phyloP scores from a whole-genome alignment of 345 rosid species.

The Kandelia obovata region DNA sequence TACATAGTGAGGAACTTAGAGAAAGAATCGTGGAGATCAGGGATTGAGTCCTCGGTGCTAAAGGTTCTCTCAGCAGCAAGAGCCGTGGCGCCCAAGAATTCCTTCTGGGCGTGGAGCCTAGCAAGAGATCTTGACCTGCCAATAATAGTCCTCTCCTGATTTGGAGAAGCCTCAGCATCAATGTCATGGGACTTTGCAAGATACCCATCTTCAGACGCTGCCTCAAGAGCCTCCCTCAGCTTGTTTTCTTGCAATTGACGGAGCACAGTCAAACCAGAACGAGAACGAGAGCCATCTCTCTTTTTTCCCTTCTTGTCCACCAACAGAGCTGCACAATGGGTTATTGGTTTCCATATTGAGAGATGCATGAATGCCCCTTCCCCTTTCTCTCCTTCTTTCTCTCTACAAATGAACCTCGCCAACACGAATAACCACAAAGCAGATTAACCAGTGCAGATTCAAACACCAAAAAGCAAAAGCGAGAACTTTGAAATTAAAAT shows the following conservation, averaged over 20 bases:
- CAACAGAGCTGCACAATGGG: slow-evolving; percentile 72
- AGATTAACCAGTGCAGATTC: slow-evolving; percentile 14
- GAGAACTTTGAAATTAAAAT: slow-evolving; percentile 13
- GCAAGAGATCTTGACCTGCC: slow-evolving; percentile 85
- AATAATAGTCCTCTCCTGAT: slow-evolving; percentile 39
- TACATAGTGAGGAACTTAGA: slow-evolving; percentile 74
- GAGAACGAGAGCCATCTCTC: slow-evolving; percentile 36
- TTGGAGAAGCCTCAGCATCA: slow-evolving; percentile 38
- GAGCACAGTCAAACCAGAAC: slow-evolving; percentile 45
- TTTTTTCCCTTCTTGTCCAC: slow-evolving; percentile 62
- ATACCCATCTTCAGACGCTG: slow-evolving; percentile 83
- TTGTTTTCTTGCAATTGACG: slow-evolving; percentile 71
- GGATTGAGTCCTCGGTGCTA: slow-evolving; percentile 49
- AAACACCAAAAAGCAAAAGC: slow-evolving; percentile 15
- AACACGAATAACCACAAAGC: slow-evolving; percentile 9
- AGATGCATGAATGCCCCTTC: slow-evolving; percentile 57
- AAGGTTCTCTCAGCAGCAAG: slow-evolving; percentile 57
- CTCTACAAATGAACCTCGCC: slow-evolving; percentile 6
- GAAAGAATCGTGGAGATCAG: slow-evolving; percentile 58
- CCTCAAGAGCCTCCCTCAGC: slow-evolving; percentile 83
- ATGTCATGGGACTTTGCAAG: slow-evolving; percentile 66
- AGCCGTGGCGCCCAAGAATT: slow-evolving; percentile 72
- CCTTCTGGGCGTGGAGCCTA: slow-evolving; percentile 74
- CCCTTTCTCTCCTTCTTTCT: slow-evolving; percentile 13
- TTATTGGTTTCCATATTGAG: slow-evolving; percentile 78